Evolutionary conservation across 176 grass and related monocot species (phyloP).

Genomic region (Rhynchospora pubera): DNA sequence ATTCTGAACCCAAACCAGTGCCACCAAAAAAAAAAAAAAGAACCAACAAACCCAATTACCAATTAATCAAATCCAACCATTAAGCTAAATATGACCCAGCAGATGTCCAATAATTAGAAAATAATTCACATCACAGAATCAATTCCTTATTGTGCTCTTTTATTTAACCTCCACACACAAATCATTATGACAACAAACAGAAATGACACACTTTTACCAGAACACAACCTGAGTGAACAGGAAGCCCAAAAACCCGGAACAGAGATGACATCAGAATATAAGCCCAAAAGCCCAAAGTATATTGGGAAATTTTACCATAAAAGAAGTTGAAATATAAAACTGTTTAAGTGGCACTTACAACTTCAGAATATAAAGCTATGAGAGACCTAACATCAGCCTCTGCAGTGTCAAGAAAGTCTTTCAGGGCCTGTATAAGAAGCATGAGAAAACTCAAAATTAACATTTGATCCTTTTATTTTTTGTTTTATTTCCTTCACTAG

Average conservation of each 20-base stretch:
- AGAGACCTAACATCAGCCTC: conserved; percentile 94
- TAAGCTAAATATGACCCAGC: background rate
- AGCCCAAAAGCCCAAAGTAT: background rate
- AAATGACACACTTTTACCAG: background rate
- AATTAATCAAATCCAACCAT: background rate
- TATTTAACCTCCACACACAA: background rate
- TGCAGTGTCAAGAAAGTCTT: conserved; percentile 85
- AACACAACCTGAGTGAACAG: conserved; percentile 1
- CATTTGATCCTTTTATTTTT: background rate
- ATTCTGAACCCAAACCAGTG: background rate
- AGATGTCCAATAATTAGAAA: background rate
- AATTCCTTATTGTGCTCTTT: background rate
- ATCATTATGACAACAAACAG: background rate
- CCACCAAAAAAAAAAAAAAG: background rate
- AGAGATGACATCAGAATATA: background rate
- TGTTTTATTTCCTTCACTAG: background rate
- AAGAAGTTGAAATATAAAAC: background rate
- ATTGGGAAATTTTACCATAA: background rate
- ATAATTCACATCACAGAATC: background rate
- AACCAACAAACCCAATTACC: background rate
- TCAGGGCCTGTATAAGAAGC: conserved; percentile 61
- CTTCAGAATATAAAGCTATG: conserved; percentile 94
- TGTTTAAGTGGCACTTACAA: conserved; percentile 48
- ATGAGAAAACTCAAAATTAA: background rate
- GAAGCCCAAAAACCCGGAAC: background rate